Percentiles rank a stretch among this genome's conserved stretches.
phyloP scores from a whole-genome alignment of 345 rosid genomes.

The Aurinia saxatilis region DNA sequence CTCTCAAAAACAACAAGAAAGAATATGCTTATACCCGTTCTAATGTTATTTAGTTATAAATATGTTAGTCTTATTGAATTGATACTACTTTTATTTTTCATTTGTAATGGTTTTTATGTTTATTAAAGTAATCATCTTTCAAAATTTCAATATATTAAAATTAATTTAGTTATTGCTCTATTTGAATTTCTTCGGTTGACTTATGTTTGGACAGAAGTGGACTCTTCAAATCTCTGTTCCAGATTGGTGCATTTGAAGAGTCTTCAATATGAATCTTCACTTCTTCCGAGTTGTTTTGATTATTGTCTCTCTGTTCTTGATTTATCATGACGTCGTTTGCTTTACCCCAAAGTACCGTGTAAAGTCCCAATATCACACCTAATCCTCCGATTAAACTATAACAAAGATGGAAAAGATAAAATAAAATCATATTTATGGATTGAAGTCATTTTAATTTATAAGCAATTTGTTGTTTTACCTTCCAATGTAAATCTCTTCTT shows the following conservation, averaged over 20 bases:
- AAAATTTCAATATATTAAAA: neutral
- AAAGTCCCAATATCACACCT: conserved; percentile 43
- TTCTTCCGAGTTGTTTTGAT: conserved; percentile 22
- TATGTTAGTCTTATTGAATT: too few relatives aligned
- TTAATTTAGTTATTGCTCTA: neutral
- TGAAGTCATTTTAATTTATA: neutral
- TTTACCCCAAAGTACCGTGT: conserved; percentile 59
- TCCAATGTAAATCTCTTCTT: conserved; percentile 48
- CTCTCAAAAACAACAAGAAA: too few relatives aligned
- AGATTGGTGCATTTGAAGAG: conserved; percentile 17
- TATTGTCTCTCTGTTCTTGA: conserved; percentile 14
- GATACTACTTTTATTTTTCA: neutral
- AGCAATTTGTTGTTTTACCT: conserved; percentile 21
- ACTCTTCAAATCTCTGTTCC: conserved; percentile 30
- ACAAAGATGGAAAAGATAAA: neutral
- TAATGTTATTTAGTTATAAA: too few relatives aligned
- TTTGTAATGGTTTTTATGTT: neutral
- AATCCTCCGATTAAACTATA: conserved; percentile 53
- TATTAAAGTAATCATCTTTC: neutral
- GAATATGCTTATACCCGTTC: too few relatives aligned
- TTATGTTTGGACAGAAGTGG: conserved; percentile 40
- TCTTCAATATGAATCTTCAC: conserved; percentile 33
- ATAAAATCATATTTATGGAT: neutral
- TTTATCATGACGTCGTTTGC: conserved; percentile 36
- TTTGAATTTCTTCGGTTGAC: conserved; percentile 21